Base-by-base conservation (phyloP, 148 eudicot species). In the Diospyros lotus region DNA sequence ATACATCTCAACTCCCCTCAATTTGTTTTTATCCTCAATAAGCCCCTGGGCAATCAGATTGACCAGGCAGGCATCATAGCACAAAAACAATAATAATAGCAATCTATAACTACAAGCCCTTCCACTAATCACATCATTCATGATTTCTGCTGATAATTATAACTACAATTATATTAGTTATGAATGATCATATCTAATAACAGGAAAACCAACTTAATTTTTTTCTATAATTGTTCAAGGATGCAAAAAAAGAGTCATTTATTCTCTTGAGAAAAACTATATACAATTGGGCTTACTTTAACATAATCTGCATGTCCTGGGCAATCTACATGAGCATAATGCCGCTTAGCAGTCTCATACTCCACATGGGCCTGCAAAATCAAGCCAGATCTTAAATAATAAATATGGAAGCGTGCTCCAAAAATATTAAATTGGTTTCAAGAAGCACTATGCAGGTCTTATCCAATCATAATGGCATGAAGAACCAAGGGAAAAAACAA, bases 241-340 rank as follows among this genome's bases (percentile, higher is more conserved):
- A 12, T 2, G 18, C 15, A 13, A 18, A 2, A 13, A 18, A 2
- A 13, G 18, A 1, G 10, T 1, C 11, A 12, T 0, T 18, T 46
- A 67, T 51, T 51, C 3, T 4, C 18, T 68, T 68, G 43, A 42
- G 13, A 42, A 9, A 14, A 70, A 70, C 42, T 2, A 42, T 43
- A 14, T 43, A 14, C n/a, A 11, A 64, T 52, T 73, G 13, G 40
- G 52, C 94, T 84, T 84, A 95, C 99, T 79, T 95, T 93, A 11
- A 95, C 97, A 82, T 95, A 92, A 79, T 95, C 97, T 73, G 97
- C 97, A 70, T 95, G 97, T 66, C 96, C 99, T 44, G 99, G 99
- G 72, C 99, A 92, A 79, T 92, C 99, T 53, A 95, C 99, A 80
- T 95, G 97, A 3, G 94, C 94, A 80, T 92, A 95, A 72, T 90